Base-by-base conservation (phyloP, 306 rosid genomes). In the Hippophae tibetana region DNA sequence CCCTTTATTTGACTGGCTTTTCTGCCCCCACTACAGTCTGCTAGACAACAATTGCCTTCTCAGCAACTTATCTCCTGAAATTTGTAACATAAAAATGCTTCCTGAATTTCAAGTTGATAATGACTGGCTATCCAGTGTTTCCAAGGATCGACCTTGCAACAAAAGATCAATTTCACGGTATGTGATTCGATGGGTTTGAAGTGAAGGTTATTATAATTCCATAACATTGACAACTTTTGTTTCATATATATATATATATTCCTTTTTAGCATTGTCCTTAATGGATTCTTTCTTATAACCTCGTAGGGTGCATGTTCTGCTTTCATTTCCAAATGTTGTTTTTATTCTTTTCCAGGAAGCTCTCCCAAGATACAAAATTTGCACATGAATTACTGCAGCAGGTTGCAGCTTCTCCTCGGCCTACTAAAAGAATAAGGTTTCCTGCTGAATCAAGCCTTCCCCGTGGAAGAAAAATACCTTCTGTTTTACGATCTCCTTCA, bases 31-130 rank as follows among this genome's bases (percentile, higher is more conserved):
- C 62, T 86, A 78, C 84, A 92, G 98, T 63, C 74, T 92, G 64
- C 66, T 92, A 77, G 98, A 92, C 74, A 83, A 79, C 74, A 92
- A 92, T 75, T 72, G 65, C 54, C 74, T 72, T 75, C 87, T 92
- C 56, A 73, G 77, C 64, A 74, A 72, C 51, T 76, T 77, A 54
- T 67, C 93, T 62, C 93, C 84, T 52, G 93, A 85, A 72, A 77
- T 87, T 62, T 61, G 66, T 64, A 52, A 60, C 64, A 69, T 83
- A 64, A 69, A 51, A 76, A 7, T 76, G 69, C 57, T 81, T 76
- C 87, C 96, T 53, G 86, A 87, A 75, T 74, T 59, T 76, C 99
- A 83, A 85, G 88, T 75, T 25, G 93, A 85, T 53, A 84, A 87
- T 75, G 77, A 59, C 50, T 76, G 53, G 66, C 72, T 87, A 43